Evolutionary conservation across 1,284 basidiomycete species (phyloP), one percentile per base, ranked within the genome.

Genomic region (Moesziomyces aphidis): DNA sequence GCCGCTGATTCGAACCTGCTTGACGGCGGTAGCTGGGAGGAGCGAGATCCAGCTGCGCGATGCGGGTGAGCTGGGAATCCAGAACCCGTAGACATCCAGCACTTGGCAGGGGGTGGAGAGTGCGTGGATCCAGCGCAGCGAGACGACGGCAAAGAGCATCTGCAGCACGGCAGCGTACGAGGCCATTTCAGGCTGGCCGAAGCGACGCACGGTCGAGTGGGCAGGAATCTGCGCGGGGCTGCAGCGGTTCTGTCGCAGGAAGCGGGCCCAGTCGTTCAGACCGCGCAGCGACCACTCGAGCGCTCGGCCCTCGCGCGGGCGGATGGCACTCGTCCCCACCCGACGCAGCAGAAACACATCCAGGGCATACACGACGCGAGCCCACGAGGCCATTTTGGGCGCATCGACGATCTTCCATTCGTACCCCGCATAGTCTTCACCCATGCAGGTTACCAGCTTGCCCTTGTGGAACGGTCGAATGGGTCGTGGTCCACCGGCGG

Each of bases 181-280:
- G 0, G 66, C 56, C 53, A 62, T 56, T 28, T 74, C 72, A 11
- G 62, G 50, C 48, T 74, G 66, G 26, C 72, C 72, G 22, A 70
- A 74, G n/a, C 66, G 66, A 23, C 67, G 59, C 1, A 74, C 62
- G 22, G 55, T 42, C 2, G 61, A 50, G 26, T 74, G 72, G 2
- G 53, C 49, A 2, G 66, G 66, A 11, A 74, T 50, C 19, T 69
- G 47, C 3, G 31, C 17, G 9, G 72, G 62, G 6, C 34, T 26
- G 24, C 62, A 60, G 21, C 57, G 51, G 43, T 70, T 57, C 24
- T 48, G 22, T 17, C 50, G 55, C 34, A 69, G 66, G 31, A 61
- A 70, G 28, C 44, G 34, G 5, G 66, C 34, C 72, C 66, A 74
- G 10, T 60, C 53, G 13, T 74, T 70, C 19, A 70, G 44, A 22